A percentile compares a stretch with the other conserved stretches of the same genome.
phyloP scores from a whole-genome alignment of 2,329 filamentous ascomycete species.

The Diaporthe eres region DNA sequence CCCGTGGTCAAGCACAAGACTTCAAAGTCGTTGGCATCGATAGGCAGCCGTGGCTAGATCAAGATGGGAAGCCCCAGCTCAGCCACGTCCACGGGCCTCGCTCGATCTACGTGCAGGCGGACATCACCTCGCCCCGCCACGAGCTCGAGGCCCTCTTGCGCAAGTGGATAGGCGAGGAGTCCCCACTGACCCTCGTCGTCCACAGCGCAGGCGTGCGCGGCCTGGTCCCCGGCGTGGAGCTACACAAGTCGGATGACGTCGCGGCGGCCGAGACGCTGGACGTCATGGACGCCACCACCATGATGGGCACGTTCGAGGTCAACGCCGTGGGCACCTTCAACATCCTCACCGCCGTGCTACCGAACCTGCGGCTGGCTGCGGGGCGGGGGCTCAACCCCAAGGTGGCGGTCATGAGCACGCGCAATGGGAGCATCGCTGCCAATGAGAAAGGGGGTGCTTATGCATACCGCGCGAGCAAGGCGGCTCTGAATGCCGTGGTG shows the following conservation, averaged over 20 bases:
- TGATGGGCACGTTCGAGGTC: constrained; percentile 38
- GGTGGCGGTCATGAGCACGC: constrained; percentile 36
- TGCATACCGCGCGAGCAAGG: constrained; percentile 41
- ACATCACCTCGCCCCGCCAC: constrained; percentile 29
- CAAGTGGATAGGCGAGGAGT: constrained; percentile 4
- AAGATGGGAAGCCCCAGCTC: background rate
- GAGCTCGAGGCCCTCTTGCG: constrained; percentile 8
- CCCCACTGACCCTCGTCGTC: constrained; percentile 34
- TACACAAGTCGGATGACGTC: constrained; percentile 24
- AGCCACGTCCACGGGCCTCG: constrained; percentile 7
- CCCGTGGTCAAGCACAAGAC: too few species aligned
- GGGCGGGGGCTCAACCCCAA: background rate
- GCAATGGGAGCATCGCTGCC: constrained; percentile 34
- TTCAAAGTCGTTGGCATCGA: constrained; percentile 35
- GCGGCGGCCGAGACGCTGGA: constrained; percentile 36
- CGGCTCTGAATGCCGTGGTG: constrained; percentile 37
- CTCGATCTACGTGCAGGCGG: constrained; percentile 26
- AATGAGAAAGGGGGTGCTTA: constrained; percentile 36
- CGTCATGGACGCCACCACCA: constrained; percentile 36
- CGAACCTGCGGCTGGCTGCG: constrained; percentile 29
- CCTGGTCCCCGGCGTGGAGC: constrained; percentile 28
- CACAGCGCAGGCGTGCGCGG: constrained; percentile 41
- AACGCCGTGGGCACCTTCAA: constrained; percentile 37
- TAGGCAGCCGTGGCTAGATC: constrained; percentile 19
- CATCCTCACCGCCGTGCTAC: constrained; percentile 35